A percentile compares a stretch with the other conserved stretches of the same genome.
These are phyloP conservation scores for Podosphaera fusca DNA, from an alignment of 2,329 filamentous ascomycete species.

Conservation along the genomic window DNA sequence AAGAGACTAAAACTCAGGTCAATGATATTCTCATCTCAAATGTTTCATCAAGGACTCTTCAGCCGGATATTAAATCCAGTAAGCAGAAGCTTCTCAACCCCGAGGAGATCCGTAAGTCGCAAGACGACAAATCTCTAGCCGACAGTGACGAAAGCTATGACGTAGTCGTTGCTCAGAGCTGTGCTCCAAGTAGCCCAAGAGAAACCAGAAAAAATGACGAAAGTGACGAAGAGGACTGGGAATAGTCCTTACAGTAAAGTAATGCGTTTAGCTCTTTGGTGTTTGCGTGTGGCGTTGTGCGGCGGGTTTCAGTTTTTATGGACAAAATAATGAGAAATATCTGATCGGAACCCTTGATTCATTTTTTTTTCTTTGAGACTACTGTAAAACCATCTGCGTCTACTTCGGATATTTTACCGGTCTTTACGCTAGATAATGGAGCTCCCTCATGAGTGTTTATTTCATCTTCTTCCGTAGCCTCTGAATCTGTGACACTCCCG, in stretches of 20 bases:
- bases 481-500: conserved; percentile 48
- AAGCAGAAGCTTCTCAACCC: conserved; percentile 29
- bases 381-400: conserved; percentile 68
- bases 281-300: conserved; percentile 7
- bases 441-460: conserved; percentile 46
- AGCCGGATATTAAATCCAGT: conserved; percentile 22
- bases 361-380: conserved; percentile 41
- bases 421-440: conserved; percentile 36
- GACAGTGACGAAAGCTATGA: conserved; percentile 95
- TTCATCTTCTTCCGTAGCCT: conserved; percentile 30
- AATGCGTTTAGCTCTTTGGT: neutral
- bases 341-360: conserved; percentile 1
- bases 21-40: conserved; percentile 23
- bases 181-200: conserved; percentile 46
- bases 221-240: conserved; percentile 57
- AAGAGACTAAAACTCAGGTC: conserved; percentile 8
- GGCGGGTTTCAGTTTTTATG: neutral
- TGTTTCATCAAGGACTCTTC: conserved; percentile 36
- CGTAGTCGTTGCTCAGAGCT: conserved; percentile 62
- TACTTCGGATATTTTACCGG: conserved; percentile 41
- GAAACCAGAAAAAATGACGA: conserved; percentile 32
- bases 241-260: conserved; percentile 22
- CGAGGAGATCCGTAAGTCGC: conserved; percentile 45
- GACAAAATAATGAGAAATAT: neutral
- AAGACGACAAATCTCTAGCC: conserved; percentile 73